A percentile compares a stretch with the other conserved stretches of the same genome.
Evolutionary conservation across 2,329 filamentous ascomycete species (phyloP).

Genomic region (Bipolaris oryzae): DNA sequence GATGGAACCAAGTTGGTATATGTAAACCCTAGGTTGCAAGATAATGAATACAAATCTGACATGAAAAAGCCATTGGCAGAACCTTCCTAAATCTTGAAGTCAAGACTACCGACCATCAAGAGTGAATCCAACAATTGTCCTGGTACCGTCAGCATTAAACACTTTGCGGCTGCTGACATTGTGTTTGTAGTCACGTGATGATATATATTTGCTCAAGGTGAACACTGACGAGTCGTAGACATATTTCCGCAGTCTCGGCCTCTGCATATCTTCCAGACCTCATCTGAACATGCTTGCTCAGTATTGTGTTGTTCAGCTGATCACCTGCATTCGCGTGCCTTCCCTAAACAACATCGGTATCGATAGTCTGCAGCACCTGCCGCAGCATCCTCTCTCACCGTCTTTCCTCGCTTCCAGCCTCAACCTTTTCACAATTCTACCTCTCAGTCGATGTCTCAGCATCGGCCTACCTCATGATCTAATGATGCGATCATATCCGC

Average conservation of each 20-base stretch:
- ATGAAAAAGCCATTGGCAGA: conserved; percentile 8
- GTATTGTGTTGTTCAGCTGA: conserved; percentile 1
- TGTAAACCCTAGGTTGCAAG: conserved; percentile 25
- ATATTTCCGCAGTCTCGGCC: not conserved
- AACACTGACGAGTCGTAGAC: not conserved
- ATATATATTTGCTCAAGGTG: not conserved
- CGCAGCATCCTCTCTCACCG: conserved; percentile 7
- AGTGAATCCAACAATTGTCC: not conserved
- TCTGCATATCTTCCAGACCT: not conserved
- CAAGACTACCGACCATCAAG: not conserved
- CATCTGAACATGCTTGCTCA: not conserved
- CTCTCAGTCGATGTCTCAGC: not conserved
- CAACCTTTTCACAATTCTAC: conserved; percentile 1
- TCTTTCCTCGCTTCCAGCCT: conserved; percentile 12
- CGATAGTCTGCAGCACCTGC: conserved; percentile 6
- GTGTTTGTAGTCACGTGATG: not conserved
- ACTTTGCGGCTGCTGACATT: not conserved
- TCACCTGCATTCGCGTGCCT: conserved; percentile 4
- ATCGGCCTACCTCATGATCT: not conserved
- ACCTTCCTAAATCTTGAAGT: not conserved
- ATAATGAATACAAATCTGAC: conserved; percentile 22
- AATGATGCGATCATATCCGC: not conserved
- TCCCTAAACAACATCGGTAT: conserved; percentile 5
- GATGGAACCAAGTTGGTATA: conserved; percentile 22
- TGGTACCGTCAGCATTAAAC: not conserved